A percentile compares a stretch with the other conserved stretches of the same genome.
Evolutionary conservation across 106 monocot species (phyloP).

Genomic region (Posidonia australis): DNA sequence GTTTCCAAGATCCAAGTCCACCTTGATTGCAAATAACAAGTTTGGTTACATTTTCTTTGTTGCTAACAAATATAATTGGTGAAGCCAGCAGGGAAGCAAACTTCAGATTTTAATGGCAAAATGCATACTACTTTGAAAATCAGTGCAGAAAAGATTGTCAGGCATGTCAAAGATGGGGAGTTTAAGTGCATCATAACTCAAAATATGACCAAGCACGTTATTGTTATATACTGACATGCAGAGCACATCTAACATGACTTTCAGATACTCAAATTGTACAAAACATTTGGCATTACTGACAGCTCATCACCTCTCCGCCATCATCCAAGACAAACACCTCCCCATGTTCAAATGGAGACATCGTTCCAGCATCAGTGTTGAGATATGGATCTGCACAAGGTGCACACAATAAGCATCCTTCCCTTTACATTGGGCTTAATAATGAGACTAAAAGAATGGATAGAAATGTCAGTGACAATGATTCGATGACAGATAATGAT

Average conservation of each 20-base stretch:
- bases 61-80: neutral
- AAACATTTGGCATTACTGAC: neutral
- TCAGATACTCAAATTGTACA: neutral
- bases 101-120: neutral
- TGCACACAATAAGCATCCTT: neutral
- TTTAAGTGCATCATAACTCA: too few relatives aligned
- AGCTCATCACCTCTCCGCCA: slow-evolving; percentile 22
- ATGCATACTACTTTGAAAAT: too few relatives aligned
- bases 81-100: neutral
- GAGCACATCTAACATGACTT: too few relatives aligned
- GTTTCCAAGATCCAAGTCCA: slow-evolving; percentile 33
- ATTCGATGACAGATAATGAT: too few relatives aligned
- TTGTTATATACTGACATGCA: too few relatives aligned
- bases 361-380: slow-evolving; percentile 24
- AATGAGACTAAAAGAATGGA: neutral
- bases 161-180: too few relatives aligned
- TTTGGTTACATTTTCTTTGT: neutral
- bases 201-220: too few relatives aligned
- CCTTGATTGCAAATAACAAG: slow-evolving; percentile 10
- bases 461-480: too few relatives aligned
- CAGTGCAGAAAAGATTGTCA: too few relatives aligned
- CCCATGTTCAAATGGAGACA: slow-evolving; percentile 30
- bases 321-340: slow-evolving; percentile 28
- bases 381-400: slow-evolving; percentile 22
- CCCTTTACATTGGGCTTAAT: neutral